Evolutionary conservation across 2,329 filamentous ascomycete genomes (phyloP), one percentile per base, ranked within the genome.

Genomic region (Colletotrichum sp.): DNA sequence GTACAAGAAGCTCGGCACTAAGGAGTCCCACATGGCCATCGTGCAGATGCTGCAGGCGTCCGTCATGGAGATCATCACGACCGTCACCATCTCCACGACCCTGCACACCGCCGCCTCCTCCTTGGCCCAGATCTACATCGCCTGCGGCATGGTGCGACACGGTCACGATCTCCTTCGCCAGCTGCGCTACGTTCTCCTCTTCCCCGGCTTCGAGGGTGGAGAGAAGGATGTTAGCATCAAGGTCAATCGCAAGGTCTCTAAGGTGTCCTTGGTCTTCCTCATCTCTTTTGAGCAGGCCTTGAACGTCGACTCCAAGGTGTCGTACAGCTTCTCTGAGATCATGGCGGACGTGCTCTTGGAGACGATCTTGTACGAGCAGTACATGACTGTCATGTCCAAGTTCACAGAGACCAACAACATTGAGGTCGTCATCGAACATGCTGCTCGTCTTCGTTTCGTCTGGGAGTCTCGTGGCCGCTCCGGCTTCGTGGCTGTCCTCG

Each of bases 141-240:
- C 82, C 22, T 85, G 84, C 36, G 84, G 85, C 63, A 81, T 89
- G 57, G 80, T 82, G 44, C 75, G 84, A 71, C 80, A 86, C 72
- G 85, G 86, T 48, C 79, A 84, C 60, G 81, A 88, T 72, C 80
- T 90, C 2, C 84, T 90, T 10, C 84, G 87, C 7, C 88, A 90
- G 76, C 79, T 91, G 22, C 88, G 88, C 34, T 85, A 87, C 32
- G 85, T 90, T 75, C 83, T 90, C 60, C 86, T 90, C 71, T 88
- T 89, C 75, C 86, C 86, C 24, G 84, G 86, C 52, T 84, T 81
- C 2, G 83, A 84, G 22, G 72, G 68, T 13, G 72, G 55, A 6
- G 72, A 75, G 55, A 72, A 73, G 44, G 73, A 72, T 15, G 81
- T 86, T 15, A 83, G 81, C 2, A 81, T 89, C 77, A 84, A 84